phyloP scores from a whole-genome alignment of 1,139 yeast genomes.

The Saccharomyces hybrid region DNA sequence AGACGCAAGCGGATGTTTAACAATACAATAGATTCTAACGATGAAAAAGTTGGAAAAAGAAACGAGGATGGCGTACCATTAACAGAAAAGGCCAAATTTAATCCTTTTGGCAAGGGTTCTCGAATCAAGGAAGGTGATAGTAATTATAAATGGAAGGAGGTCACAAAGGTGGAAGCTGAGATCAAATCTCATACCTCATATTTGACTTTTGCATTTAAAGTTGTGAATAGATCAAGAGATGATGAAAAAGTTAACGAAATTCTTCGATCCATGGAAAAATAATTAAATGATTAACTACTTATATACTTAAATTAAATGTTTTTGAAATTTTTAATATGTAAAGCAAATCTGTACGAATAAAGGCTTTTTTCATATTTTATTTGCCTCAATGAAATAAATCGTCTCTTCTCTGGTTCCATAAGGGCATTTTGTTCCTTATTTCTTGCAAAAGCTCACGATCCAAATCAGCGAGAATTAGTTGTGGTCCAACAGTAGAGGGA shows the following conservation, averaged over 20 bases:
- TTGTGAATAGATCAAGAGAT: constrained; percentile 18
- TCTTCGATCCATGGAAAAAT: constrained; percentile 3
- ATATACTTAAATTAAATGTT: not conserved
- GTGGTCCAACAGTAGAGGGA: constrained; percentile 40
- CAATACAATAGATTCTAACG: constrained; percentile 24
- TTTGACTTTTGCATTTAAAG: constrained; percentile 71
- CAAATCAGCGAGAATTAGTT: constrained; percentile 62
- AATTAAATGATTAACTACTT: constrained; percentile 3
- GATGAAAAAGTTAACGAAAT: constrained; percentile 7
- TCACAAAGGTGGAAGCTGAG: constrained; percentile 75
- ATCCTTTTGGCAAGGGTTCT: constrained; percentile 78
- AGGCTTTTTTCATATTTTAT: not conserved
- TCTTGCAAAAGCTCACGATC: constrained; percentile 43
- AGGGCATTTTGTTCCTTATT: constrained; percentile 63
- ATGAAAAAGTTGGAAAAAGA: constrained; percentile 7
- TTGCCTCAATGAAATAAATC: constrained; percentile 36
- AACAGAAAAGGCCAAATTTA: constrained; percentile 48
- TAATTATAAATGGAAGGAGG: constrained; percentile 69
- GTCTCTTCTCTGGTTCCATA: constrained; percentile 59
- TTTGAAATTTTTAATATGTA: not conserved
- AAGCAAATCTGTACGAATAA: not conserved
- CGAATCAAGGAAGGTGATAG: constrained; percentile 83
- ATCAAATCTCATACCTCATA: constrained; percentile 92
- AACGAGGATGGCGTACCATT: constrained; percentile 12
- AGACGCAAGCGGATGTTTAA: constrained; percentile 39